Percentiles rank a stretch among this genome's conserved stretches.
Conservation (phyloP, 441 rosid genomes). For the Jatropha multifida region DNA sequence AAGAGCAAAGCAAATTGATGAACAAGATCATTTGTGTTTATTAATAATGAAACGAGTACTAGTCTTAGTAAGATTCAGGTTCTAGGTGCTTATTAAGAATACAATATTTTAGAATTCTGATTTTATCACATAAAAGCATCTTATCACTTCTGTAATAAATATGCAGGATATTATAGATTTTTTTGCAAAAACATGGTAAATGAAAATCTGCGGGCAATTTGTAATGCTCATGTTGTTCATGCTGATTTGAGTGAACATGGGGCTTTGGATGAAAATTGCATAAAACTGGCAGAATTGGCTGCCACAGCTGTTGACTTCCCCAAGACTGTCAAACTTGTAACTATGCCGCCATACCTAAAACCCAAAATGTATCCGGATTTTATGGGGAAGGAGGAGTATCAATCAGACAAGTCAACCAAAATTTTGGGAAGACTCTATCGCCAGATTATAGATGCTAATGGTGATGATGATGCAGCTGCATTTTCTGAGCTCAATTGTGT, state of each 20-base stretch:
- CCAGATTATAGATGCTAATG: slow-evolving; percentile 53
- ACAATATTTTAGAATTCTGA: not conserved
- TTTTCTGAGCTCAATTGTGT: slow-evolving; percentile 38
- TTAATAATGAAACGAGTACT: not conserved
- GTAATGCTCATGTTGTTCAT: slow-evolving; percentile 90
- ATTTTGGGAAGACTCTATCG: slow-evolving; percentile 84
- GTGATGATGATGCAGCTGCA: slow-evolving; percentile 40
- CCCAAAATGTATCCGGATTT: slow-evolving; percentile 86
- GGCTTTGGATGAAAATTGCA: slow-evolving; percentile 72
- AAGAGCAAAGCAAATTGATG: not conserved
- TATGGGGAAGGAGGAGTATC: slow-evolving; percentile 78
- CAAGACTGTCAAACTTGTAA: slow-evolving; percentile 78
- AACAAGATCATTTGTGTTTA: not conserved
- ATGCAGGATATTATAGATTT: slow-evolving; percentile 77
- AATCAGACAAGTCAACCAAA: slow-evolving; percentile 66
- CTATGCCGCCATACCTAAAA: slow-evolving; percentile 63
- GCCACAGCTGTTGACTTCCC: slow-evolving; percentile 95
- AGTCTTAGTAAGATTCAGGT: not conserved
- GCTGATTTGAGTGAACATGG: slow-evolving; percentile 74
- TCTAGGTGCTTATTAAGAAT: not conserved
- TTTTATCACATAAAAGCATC: not conserved
- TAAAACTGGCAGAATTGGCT: slow-evolving; percentile 71
- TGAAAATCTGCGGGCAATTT: slow-evolving; percentile 70
- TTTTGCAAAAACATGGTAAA: slow-evolving; percentile 69
- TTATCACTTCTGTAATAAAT: slow-evolving; percentile 19